Base-by-base conservation (phyloP, 208 protist genomes). In the Crithidia thermophila region DNA sequence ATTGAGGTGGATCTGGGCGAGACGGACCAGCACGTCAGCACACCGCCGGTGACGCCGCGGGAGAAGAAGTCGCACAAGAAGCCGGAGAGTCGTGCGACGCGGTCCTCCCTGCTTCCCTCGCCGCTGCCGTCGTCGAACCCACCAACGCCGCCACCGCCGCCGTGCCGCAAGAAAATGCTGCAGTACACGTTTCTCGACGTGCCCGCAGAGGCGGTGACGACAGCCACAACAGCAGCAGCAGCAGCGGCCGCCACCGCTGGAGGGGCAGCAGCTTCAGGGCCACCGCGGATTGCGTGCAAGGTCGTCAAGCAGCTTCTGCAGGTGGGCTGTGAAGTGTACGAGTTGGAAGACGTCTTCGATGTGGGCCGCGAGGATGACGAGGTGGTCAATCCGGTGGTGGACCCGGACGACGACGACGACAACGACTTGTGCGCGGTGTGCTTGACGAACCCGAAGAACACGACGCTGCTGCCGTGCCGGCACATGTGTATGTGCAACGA, bases 401-500 rank as follows among this genome's bases (percentile, higher is more conserved):
- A 16, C 16, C 53, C 30, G 11, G 77, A 80, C 13, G 73, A 80
- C 14, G 65, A 77, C 16, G 77, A 84, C 21, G 81, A 81, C 10
- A 58, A 37, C 11, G 62, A 77, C 11, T 30, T 86, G 50, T 98
- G 95, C 60, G 90, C 96, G 1, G 78, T 98, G 40, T 98, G 95
- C 64, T 73, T 98, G 14, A 79, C 75, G 7, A 95, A 95, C 23
- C 59, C 50, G 16, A 81, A 82, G 49, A 79, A 98, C 68, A 97
- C 93, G 9, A 89, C 82, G 10, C 75, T 98, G n/a, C 72, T 98
- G 28, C 95, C 95, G 9, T 98, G 95, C 70, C 81, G 95, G 0
- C 94, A 98, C 61, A 86, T 97, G 87, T 97, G 93, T 45, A 63
- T 97, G 4, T 98, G 95, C 77, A 56, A 80, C 53, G 88, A 89